Base-by-base conservation (phyloP, 169 alveolate genomes). In the Plasmodium cynomolgi region DNA sequence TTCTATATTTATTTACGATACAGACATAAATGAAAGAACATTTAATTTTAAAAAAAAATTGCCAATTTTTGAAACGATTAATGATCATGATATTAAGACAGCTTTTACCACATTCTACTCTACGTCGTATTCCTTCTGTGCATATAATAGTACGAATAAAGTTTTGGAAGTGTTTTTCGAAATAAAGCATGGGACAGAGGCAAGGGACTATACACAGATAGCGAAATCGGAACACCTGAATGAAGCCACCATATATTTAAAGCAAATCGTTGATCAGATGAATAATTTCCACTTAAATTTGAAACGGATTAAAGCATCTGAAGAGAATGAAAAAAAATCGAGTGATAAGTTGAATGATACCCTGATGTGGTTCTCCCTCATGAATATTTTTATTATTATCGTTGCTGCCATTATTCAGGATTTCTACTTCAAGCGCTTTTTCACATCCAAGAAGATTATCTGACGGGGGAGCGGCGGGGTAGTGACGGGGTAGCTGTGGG, bases 271-370 rank as follows among this genome's bases (percentile, higher is more conserved):
- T 23, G 88, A 88, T 39, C 83, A 41, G 11, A 88, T 88, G 94
- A 88, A 39, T 79, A 58, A 9, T n/a, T 88, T 88, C 47, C 94
- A 88, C n/a, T 20, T 80, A 7, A 88, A 88, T 73, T 58, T 88
- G 20, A 88, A 88, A 80, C 56, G 90, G 29, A 88, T 88, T 56
- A 88, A 44, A 79, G n/a, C 50, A 1, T 44, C 34, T 8, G 94
- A 88, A 79, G 94, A 88, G 44, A 88, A 88, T 6, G 94, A 88
- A 77, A 88, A 88, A 58, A 34, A 56, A 11, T 79, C 94, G 6
- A 79, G 82, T 79, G 94, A 88, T 54, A 88, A 88, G 73, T 79
- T 88, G 31, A 88, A 88, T 47, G 94, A 88, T 37, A 88, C 94
- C 26, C 50, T 88, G 17, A 77, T 88, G 94, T 88, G 94, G 94